A percentile compares a stretch with the other conserved stretches of the same genome.
Conservation (phyloP, 2,329 filamentous ascomycete species). For the Ophiostoma sp. region DNA sequence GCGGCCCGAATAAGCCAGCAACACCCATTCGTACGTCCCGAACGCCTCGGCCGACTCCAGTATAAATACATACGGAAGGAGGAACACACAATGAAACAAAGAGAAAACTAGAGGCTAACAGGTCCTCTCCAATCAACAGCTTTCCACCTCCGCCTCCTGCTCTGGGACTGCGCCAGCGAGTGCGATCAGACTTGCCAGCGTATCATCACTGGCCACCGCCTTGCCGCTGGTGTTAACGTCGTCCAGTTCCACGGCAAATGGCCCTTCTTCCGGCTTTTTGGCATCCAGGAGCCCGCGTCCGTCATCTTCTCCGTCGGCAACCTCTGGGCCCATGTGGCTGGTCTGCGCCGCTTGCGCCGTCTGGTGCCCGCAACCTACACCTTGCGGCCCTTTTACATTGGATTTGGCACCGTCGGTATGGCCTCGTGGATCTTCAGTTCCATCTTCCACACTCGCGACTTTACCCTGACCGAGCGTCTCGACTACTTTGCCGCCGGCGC, state of each 20-base stretch:
- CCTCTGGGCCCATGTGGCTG: conserved; percentile 78
- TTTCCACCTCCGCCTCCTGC: conserved; percentile 76
- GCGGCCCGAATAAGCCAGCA: conserved; percentile 58
- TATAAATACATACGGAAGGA: too few species aligned
- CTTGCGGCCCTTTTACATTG: conserved; percentile 76
- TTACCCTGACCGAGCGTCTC: conserved; percentile 80
- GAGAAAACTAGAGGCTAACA: background rate
- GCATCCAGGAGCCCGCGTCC: conserved; percentile 92
- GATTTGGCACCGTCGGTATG: conserved; percentile 78
- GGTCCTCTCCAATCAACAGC: conserved; percentile 51
- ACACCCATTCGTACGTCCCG: conserved; percentile 67
- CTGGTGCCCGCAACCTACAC: conserved; percentile 72
- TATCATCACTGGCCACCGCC: conserved; percentile 74
- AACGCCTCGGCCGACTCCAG: background rate
- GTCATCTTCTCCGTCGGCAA: conserved; percentile 94
- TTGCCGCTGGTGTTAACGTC: conserved; percentile 65
- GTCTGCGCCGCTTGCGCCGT: conserved; percentile 69
- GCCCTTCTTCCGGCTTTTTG: conserved; percentile 88
- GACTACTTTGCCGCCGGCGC: conserved; percentile 96
- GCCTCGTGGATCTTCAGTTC: conserved; percentile 85
- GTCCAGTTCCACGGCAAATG: conserved; percentile 98
- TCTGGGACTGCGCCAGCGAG: conserved; percentile 91
- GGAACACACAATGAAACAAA: background rate
- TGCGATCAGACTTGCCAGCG: conserved; percentile 99
- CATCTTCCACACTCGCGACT: conserved; percentile 91